Base-by-base conservation (phyloP, 2,329 filamentous ascomycete species). In the Clathrospora elynae region DNA sequence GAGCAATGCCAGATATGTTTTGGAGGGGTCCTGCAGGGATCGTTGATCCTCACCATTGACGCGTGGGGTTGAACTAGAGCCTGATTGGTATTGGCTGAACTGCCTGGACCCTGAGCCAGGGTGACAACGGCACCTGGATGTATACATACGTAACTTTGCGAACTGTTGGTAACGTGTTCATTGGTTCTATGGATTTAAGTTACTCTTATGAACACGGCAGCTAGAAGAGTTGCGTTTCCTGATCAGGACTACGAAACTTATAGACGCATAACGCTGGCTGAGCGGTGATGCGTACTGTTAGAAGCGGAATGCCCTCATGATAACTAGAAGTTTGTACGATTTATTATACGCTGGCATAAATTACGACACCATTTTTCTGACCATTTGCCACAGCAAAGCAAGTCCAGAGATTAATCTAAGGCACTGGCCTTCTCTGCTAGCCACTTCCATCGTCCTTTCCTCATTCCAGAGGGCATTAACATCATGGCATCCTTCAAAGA, bases 401-500 rank as follows among this genome's bases (percentile, higher is more conserved):
- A n/a, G n/a, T n/a, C n/a, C n/a, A n/a, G n/a, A n/a, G n/a, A n/a
- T 35, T 22, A 46, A 13, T 19, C 26, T 16, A 30, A 32, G 8
- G 38, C 58, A 10, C 54, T 57, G 1, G 66, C 49, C 35, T 51
- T 57, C 36, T 59, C 46, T 4, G 59, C 49, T 20, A 69, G 38
- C 40, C 30, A 38, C 40, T 46, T 57, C 56, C 57, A 68, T 42
- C 59, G 55, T 30, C 53, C 54, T 38, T 46, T 51, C 42, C 59
- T 59, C 45, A 64, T 19, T 4, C 49, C 49, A 11, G 46, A 20
- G 12, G 67, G 59, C 46, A 67, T 31, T 0, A 13, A 33, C 35
- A 36, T 22, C 45, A 68, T 47, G 24, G 66, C 30, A 6, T 32
- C 45, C 31, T 37, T 58, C 38, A 68, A 41, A 10, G 49, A 49